These are phyloP conservation scores for Cyberlindnera misumaiensis DNA, from an alignment of 805 yeast species.

Conservation along the genomic window DNA sequence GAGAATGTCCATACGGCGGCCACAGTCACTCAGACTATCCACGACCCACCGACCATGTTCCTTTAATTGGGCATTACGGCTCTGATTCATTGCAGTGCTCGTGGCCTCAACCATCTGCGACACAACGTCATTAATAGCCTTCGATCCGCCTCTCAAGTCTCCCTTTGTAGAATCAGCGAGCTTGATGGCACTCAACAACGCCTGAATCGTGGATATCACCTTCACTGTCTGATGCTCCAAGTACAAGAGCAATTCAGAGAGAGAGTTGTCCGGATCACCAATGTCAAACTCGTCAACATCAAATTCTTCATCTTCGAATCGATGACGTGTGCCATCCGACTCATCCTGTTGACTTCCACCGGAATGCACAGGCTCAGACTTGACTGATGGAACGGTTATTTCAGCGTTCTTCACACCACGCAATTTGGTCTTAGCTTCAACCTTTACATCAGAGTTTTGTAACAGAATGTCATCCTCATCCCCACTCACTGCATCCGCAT, in stretches of 20 bases:
- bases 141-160: constrained; percentile 62
- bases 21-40: constrained; percentile 77
- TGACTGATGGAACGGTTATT: too few species aligned
- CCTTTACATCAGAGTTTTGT: too few species aligned
- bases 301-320: constrained; percentile 33
- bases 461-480: too few species aligned
- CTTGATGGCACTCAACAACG: constrained; percentile 68
- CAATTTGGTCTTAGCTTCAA: too few species aligned
- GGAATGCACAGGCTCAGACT: too few species aligned
- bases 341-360: background rate
- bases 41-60: constrained; percentile 93
- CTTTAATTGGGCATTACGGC: constrained; percentile 74
- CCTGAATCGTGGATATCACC: constrained; percentile 85
- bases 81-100: constrained; percentile 78
- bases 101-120: constrained; percentile 88
- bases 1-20: constrained; percentile 70
- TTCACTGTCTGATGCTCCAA: constrained; percentile 91
- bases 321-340: constrained; percentile 1
- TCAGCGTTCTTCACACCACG: too few species aligned
- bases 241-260: constrained; percentile 75
- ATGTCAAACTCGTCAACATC: constrained; percentile 73
- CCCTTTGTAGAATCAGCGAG: constrained; percentile 72
- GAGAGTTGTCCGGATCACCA: constrained; percentile 81
- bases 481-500: too few species aligned
- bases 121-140: constrained; percentile 72